A percentile compares a stretch with the other conserved stretches of the same genome.
These are phyloP conservation scores for Penicillium fimorum DNA, from an alignment of 495 filamentous ascomycete genomes.

Conservation along the genomic window DNA sequence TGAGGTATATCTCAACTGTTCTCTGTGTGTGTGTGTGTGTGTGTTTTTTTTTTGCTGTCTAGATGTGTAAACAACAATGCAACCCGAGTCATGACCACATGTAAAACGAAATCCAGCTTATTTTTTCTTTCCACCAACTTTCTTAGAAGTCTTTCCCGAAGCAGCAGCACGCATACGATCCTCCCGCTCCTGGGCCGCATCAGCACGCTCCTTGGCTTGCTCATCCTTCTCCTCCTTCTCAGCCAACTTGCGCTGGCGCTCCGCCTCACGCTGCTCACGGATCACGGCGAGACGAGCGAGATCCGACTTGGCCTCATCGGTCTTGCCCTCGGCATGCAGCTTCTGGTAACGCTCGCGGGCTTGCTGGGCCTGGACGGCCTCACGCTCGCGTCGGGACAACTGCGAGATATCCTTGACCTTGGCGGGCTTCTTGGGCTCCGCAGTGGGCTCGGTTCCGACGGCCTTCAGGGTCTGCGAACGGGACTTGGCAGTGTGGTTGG, in stretches of 20 bases:
- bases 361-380: conserved; percentile 83
- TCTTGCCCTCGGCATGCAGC: conserved; percentile 93
- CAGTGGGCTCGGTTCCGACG: conserved; percentile 32
- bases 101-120: conserved; percentile 8
- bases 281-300: conserved; percentile 77
- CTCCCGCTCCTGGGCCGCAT: conserved; percentile 34
- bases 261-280: conserved; percentile 80
- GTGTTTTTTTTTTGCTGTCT: neutral
- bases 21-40: neutral
- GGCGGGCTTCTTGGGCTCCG: conserved; percentile 33
- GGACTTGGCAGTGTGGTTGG: conserved; percentile 79
- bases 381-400: conserved; percentile 78
- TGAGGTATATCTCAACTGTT: conserved; percentile 6
- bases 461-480: conserved; percentile 56
- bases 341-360: conserved; percentile 91
- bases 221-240: conserved; percentile 75
- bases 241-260: conserved; percentile 74
- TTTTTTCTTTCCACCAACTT: conserved; percentile 43
- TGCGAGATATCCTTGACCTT: conserved; percentile 45
- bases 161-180: conserved; percentile 35
- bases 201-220: conserved; percentile 47
- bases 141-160: conserved; percentile 31
- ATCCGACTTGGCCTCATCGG: conserved; percentile 93
- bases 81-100: conserved; percentile 10
- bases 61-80: neutral